Conservation (phyloP, 2,329 filamentous ascomycete genomes). For the Clonostachys byssicola region DNA sequence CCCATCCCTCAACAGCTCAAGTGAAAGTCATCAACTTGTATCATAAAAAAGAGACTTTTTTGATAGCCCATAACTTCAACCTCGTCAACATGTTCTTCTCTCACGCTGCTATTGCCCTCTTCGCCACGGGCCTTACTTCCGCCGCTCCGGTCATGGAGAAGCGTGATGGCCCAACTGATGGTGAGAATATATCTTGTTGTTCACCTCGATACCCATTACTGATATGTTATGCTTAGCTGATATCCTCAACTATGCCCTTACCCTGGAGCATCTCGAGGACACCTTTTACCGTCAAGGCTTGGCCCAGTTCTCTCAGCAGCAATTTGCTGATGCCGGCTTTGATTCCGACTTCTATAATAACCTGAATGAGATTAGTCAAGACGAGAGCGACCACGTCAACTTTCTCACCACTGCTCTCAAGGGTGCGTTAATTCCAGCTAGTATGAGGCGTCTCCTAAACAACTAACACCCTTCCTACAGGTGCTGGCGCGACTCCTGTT, state of each 20-base stretch:
- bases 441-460: background rate
- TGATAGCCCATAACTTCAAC: too few relatives aligned
- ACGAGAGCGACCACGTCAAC: conserved; percentile 51
- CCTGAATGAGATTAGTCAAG: conserved; percentile 47
- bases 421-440: conserved; percentile 3
- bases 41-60: too few relatives aligned
- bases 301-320: conserved; percentile 45
- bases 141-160: conserved; percentile 3
- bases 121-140: background rate
- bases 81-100: too few relatives aligned
- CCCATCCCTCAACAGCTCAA: too few relatives aligned
- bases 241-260: conserved; percentile 42
- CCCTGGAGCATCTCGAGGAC: conserved; percentile 54
- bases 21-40: too few relatives aligned
- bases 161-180: conserved; percentile 2
- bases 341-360: conserved; percentile 50
- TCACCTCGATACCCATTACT: too few relatives aligned
- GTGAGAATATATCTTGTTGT: background rate
- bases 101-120: background rate
- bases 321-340: conserved; percentile 49
- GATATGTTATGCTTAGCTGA: conserved; percentile 3
- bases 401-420: conserved; percentile 44
- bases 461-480: background rate
- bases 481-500: conserved; percentile 42
- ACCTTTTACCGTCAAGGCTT: conserved; percentile 60